A percentile compares a stretch with the other conserved stretches of the same genome.
These are phyloP conservation scores for Puya raimondii DNA, from an alignment of 176 grass and related monocot species.

Conservation along the genomic window DNA sequence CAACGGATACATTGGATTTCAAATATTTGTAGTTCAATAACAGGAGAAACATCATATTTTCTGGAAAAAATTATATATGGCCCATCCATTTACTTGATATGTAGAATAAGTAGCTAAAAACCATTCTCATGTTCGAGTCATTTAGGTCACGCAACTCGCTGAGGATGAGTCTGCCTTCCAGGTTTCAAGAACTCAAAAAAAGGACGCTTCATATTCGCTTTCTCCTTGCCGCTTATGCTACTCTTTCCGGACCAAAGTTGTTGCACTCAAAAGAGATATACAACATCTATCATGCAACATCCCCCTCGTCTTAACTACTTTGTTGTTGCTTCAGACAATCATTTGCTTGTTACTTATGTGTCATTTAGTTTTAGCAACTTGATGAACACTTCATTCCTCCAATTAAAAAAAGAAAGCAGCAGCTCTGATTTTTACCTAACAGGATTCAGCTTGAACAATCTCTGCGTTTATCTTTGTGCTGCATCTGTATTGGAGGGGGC, in stretches of 20 bases:
- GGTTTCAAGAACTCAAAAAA: neutral
- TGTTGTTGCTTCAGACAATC: too few species aligned
- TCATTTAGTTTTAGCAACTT: neutral
- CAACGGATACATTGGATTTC: neutral
- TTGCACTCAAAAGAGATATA: too few species aligned
- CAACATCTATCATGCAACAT: too few species aligned
- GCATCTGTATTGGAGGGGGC: constrained; percentile 7
- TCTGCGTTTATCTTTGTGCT: neutral
- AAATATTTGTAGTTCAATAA: neutral
- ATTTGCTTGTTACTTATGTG: too few species aligned
- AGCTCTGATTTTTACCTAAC: neutral
- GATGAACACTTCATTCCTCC: neutral
- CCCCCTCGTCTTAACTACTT: too few species aligned
- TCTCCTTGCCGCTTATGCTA: too few species aligned
- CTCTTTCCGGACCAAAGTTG: too few species aligned
- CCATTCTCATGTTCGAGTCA: neutral
- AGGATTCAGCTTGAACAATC: neutral
- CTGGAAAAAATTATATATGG: neutral
- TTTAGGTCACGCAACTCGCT: neutral
- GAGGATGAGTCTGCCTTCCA: neutral
- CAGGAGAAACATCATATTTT: neutral
- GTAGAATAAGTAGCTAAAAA: neutral
- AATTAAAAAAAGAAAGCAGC: neutral
- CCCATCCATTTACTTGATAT: neutral
- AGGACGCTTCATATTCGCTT: too few species aligned